A percentile compares a stretch with the other conserved stretches of the same genome.
These are phyloP conservation scores for Alternaria sp. DNA, from an alignment of 2,329 filamentous ascomycete genomes.

Conservation along the genomic window DNA sequence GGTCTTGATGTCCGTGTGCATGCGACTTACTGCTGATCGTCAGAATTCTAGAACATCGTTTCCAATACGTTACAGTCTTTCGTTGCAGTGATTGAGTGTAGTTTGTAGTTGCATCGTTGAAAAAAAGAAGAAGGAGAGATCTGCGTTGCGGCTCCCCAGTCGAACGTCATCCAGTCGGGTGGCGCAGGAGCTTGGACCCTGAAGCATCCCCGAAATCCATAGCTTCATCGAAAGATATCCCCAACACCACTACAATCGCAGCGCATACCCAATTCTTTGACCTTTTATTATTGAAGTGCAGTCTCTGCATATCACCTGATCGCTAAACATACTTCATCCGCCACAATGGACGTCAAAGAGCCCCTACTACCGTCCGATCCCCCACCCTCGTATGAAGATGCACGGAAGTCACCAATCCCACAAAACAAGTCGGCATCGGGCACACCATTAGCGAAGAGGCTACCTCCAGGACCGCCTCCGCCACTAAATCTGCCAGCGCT, in stretches of 20 bases:
- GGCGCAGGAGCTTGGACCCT: slow-evolving; percentile 3
- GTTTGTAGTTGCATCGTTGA: neutral
- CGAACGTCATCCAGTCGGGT: neutral
- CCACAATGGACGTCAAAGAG: slow-evolving; percentile 15
- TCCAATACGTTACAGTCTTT: neutral
- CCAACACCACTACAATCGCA: neutral
- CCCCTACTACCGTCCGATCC: slow-evolving; percentile 45
- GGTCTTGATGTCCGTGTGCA: neutral
- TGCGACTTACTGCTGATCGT: neutral
- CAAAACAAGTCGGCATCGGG: slow-evolving; percentile 25
- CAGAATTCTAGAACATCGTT: neutral
- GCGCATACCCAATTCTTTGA: neutral
- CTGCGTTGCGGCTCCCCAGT: neutral
- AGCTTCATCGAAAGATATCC: neutral
- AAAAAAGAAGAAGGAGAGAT: neutral
- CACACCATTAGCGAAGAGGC: slow-evolving; percentile 19
- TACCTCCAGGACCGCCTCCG: slow-evolving; percentile 55
- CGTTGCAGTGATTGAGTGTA: neutral
- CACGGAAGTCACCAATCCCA: slow-evolving; percentile 29
- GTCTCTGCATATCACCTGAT: neutral
- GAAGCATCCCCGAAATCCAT: neutral
- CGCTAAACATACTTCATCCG: neutral
- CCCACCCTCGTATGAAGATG: slow-evolving; percentile 53
- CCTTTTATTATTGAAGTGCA: neutral
- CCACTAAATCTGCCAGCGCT: slow-evolving; percentile 83